Percentiles rank a stretch among this genome's conserved stretches.
These are phyloP conservation scores for Stagonosporopsis vannaccii DNA, from an alignment of 2,329 filamentous ascomycete species.

Conservation along the genomic window DNA sequence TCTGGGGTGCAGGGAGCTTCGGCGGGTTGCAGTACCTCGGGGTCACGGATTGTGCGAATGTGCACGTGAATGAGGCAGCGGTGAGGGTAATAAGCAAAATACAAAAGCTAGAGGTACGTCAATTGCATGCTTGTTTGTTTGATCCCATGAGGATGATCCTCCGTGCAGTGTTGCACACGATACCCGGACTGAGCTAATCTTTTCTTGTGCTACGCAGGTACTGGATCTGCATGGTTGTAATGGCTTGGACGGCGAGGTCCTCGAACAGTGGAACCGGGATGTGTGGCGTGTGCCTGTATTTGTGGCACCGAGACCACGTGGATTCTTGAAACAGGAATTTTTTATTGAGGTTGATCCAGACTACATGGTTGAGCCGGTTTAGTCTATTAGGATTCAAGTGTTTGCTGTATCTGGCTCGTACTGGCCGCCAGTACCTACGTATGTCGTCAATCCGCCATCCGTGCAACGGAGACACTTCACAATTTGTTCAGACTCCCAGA, in stretches of 20 bases:
- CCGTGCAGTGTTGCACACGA: constrained; percentile 32
- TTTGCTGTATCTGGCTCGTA: background rate
- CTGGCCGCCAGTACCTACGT: background rate
- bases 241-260: constrained; percentile 26
- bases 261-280: constrained; percentile 32
- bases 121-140: background rate
- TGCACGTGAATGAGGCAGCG: background rate
- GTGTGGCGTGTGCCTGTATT: constrained; percentile 37
- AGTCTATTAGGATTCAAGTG: background rate
- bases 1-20: background rate
- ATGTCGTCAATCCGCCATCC: background rate
- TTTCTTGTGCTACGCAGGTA: constrained; percentile 25
- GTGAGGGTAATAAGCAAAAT: constrained; percentile 20
- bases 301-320: constrained; percentile 26
- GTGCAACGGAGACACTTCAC: background rate
- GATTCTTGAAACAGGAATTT: constrained; percentile 7
- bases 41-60: background rate
- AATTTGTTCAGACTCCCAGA: constrained; percentile 6
- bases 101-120: constrained; percentile 13
- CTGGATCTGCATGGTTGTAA: constrained; percentile 39
- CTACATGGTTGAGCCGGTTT: constrained; percentile 25
- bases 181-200: constrained; percentile 24
- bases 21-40: background rate
- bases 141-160: background rate
- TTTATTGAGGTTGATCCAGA: constrained; percentile 46